A percentile compares a stretch with the other conserved stretches of the same genome.
Conservation (phyloP, 176 grass and related monocot genomes). For the Oryza meridionalis region DNA sequence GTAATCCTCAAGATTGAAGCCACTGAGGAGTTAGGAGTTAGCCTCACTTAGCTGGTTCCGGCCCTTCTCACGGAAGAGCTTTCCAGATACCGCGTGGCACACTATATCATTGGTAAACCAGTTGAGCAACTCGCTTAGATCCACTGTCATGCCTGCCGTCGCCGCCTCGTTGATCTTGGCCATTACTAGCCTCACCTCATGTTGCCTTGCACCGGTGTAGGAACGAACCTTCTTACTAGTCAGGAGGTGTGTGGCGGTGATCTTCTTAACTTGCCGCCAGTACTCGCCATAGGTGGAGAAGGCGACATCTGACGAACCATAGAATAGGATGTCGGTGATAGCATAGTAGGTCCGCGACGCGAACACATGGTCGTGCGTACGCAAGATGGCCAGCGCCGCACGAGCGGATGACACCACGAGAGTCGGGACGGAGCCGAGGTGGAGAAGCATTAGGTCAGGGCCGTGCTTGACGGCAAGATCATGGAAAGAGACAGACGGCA, state of each 20-base stretch:
- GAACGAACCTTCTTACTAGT: too few relatives aligned
- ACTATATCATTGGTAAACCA: conserved; percentile 34
- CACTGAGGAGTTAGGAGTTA: conserved; percentile 16
- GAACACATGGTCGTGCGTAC: conserved; percentile 43
- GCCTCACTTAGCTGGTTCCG: conserved; percentile 14
- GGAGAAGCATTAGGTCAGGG: conserved; percentile 36
- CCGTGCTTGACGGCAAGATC: conserved; percentile 31
- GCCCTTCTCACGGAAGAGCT: background rate
- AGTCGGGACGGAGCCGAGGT: conserved; percentile 39
- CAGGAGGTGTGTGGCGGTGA: too few relatives aligned
- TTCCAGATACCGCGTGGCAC: conserved; percentile 36
- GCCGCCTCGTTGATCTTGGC: conserved; percentile 7
- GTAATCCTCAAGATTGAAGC: conserved; percentile 47
- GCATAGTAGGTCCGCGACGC: conserved; percentile 38
- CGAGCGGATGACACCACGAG: conserved; percentile 40
- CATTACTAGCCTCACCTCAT: background rate
- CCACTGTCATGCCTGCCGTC: background rate
- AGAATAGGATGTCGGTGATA: conserved; percentile 10
- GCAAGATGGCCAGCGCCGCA: conserved; percentile 39
- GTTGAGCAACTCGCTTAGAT: conserved; percentile 39
- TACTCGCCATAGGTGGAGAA: conserved; percentile 31
- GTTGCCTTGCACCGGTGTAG: too few relatives aligned
- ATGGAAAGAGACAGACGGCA: conserved; percentile 48
- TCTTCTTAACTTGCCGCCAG: too few relatives aligned
- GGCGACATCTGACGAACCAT: conserved; percentile 36